Evolutionary conservation across 352 stramenopile genomes (phyloP), one percentile per base, ranked within the genome.

Genomic region (Phytophthora pisi): DNA sequence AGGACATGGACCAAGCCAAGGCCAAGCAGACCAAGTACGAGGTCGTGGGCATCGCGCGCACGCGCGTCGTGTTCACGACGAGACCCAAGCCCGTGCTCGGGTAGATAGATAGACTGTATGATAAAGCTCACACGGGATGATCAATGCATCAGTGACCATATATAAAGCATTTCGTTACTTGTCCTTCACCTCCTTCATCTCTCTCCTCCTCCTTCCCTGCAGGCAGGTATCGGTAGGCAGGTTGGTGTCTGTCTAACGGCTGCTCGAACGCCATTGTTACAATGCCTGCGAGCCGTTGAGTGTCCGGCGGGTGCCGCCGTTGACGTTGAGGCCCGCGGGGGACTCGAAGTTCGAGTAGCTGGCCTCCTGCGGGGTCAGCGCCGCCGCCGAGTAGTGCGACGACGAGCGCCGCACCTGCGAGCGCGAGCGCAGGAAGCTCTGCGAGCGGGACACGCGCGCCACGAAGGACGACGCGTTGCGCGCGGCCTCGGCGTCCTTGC

Each of bases 341-440:
- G 88, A 93, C 63, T 93, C 85, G 56, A 95, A 94, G 68, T 91
- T 88, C 58, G 92, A 78, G 70, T 96, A 96, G 38, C 74, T 77
- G 57, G 71, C 81, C 43, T 93, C 81, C 15, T 80, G 74, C 1
- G 81, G 81, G 16, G 84, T 91, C 31, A 73, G 61, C 20, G 72
- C 71, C 16, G 57, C 45, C 47, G 51, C 31, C 10, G 67, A 70
- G 57, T 91, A 80, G 61, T 86, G 79, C 11, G 81, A 88, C 38
- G 86, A 95, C 51, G 76, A 81, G 28, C 82, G 83, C 13, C 74
- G 81, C 66, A 83, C 77, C 18, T 79, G 72, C 1, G 69, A 77
- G 47, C 88, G 72, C 1, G 69, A 77, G 47, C 88, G 88, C 66
- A 93, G 49, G 57, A 96, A 91, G 57, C 75, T 95, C 73, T 94